phyloP scores from a whole-genome alignment of 2,329 filamentous ascomycete species.

The Trichophyton benhamiae region DNA sequence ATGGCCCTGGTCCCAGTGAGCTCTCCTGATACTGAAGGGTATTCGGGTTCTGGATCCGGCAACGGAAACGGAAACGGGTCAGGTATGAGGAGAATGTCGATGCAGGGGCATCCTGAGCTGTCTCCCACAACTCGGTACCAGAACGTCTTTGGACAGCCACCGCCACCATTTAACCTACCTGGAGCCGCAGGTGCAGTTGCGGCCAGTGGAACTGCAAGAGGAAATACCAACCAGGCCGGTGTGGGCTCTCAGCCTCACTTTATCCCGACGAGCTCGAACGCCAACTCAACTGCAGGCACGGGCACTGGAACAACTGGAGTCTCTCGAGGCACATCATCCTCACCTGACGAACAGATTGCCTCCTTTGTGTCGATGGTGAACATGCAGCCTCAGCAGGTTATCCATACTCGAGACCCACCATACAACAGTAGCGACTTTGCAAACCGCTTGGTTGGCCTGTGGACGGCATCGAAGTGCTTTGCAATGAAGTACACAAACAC shows the following conservation, averaged over 20 bases:
- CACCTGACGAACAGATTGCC: not conserved
- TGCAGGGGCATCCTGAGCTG: not conserved
- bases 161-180: constrained; percentile 8
- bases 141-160: constrained; percentile 13
- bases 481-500: constrained; percentile 7
- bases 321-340: not conserved
- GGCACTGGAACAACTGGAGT: not conserved
- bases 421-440: not conserved
- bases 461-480: constrained; percentile 8
- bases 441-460: constrained; percentile 11
- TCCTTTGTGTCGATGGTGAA: not conserved
- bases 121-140: constrained; percentile 3
- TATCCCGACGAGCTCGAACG: not conserved
- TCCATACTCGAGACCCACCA: not conserved
- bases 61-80: not conserved
- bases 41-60: not conserved
- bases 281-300: not conserved
- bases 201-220: not conserved
- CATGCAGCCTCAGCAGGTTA: not conserved
- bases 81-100: not conserved
- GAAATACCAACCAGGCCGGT: not conserved
- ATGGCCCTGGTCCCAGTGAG: not conserved
- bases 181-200: not conserved
- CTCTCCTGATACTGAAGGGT: not conserved
- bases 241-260: not conserved